Base-by-base conservation (phyloP, 2,329 filamentous ascomycete genomes). In the Colletotrichum musae region DNA sequence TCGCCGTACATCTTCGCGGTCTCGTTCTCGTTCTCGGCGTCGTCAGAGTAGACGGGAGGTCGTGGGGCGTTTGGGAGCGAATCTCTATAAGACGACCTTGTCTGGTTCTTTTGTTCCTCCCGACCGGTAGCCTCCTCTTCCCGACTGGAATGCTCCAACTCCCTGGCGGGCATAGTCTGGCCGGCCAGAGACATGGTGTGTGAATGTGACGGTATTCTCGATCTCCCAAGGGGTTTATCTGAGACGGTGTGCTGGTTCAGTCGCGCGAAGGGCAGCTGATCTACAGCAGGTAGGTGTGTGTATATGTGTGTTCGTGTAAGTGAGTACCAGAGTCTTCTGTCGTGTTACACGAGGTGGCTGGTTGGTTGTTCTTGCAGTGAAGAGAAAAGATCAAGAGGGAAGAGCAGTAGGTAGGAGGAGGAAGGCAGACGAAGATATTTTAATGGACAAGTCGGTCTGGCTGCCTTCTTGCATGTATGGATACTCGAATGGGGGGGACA, bases 11-110 rank as follows among this genome's bases (percentile, higher is more conserved):
- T 73, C 56, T 69, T 69, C 32, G 69, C 45, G 47, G 63, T 64
- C 24, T 72, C 63, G 63, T 70, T 68, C 53, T 71, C 69, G 70
- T 73, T 73, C 51, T 71, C 69, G 39, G 69, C 64, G n/a, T 70
- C 61, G 54, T 70, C 65, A 28, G 53, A 52, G 58, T 64, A 64
- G 15, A 72, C 52, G 3, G 66, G 63, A 24, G 71, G 68, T 41
- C 53, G 59, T 26, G 71, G 67, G 18, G 66, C 56, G 64, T 72
- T 65, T 32, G 71, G 70, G 39, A 70, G 71, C 26, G 71, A 70
- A 59, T 64, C 67, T 66, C 68, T 72, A 65, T 72, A 72, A 63
- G 71, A 71, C 12, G 63, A 41, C 57, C 62, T 61, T 64, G 53
- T 51, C 21, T 60, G 39, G 45, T 61, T 26, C 58, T 64, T 58